phyloP scores from a whole-genome alignment of 495 filamentous ascomycete species.

The Penicillium paradoxum region DNA sequence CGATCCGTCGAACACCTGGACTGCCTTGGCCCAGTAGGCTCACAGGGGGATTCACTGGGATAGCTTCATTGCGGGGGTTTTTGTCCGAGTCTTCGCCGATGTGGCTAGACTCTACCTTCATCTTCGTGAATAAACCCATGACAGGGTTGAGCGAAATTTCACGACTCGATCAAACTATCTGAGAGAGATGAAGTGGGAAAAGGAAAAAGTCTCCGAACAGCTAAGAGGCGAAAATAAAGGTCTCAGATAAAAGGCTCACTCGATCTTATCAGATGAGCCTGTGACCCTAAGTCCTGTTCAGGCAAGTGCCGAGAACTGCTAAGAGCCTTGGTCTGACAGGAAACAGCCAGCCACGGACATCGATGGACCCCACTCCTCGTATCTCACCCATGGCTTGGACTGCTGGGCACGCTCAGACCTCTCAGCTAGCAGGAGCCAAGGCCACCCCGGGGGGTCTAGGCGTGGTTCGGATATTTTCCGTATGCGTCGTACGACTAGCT shows the following conservation, averaged over 20 bases:
- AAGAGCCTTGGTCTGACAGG: background rate
- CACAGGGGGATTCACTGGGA: background rate
- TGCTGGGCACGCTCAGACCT: background rate
- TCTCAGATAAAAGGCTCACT: background rate
- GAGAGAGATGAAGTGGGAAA: background rate
- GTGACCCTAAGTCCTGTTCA: background rate
- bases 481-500: too few species aligned
- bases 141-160: background rate
- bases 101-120: background rate
- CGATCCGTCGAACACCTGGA: constrained; percentile 45
- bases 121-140: background rate
- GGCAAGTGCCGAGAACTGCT: background rate
- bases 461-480: too few species aligned
- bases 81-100: background rate
- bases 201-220: background rate
- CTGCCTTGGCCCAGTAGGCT: constrained; percentile 16
- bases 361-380: background rate
- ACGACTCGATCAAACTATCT: background rate
- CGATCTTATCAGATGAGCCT: constrained; percentile 8
- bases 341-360: background rate
- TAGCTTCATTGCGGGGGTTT: background rate
- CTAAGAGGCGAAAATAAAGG: background rate
- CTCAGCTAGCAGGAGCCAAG: too few species aligned
- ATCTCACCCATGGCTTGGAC: background rate
- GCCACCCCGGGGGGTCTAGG: too few species aligned